Base-by-base conservation (phyloP, 768 basidiomycete species). In the Hygrophorus pudorinus region DNA sequence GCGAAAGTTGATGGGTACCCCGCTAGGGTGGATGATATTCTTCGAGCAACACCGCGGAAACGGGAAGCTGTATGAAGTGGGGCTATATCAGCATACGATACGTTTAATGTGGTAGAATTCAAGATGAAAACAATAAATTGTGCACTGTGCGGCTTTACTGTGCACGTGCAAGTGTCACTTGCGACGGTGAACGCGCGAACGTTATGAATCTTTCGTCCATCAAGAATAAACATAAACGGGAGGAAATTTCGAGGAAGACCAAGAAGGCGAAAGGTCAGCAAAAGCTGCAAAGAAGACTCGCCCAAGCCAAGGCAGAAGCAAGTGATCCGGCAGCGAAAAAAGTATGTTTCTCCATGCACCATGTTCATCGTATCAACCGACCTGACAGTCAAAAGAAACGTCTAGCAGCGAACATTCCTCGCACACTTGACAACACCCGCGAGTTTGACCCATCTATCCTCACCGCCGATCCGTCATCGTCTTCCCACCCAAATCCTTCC, bases 381-480 rank as follows among this genome's bases (percentile, higher is more conserved):
- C 18, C 28, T 39, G 29, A 37, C 27, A 24, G 21, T 9, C 20
- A 10, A 9, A 46, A 93, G 90, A 82, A 81, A 79, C 79, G 92
- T 45, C 65, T 87, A 17, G 73, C 76, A 5, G 78, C 85, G 54
- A 96, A 96, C 67, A 72, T 93, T 8, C 93, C 93, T 0, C 75
- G 76, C 36, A 99, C 96, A 0, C 76, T 97, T 17, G 96, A 99
- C 58, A 98, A 97, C 59, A 85, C 80, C 48, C 79, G 93, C 49
- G 84, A 93, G 61, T 85, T 79, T 57, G 85, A 85, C 56, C 81
- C 81, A 5, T 79, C 79, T 30, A 70, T 78, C 56, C 60, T 78
- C 31, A 78, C 78, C n/a, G n/a, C n/a, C n/a, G n/a, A n/a, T 42
- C 48, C 53, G 6, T 44, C 42, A 18, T 9, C 38, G 5, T 29